phyloP scores from a whole-genome alignment of 1,284 basidiomycete genomes.

The Athelia psychrophila region DNA sequence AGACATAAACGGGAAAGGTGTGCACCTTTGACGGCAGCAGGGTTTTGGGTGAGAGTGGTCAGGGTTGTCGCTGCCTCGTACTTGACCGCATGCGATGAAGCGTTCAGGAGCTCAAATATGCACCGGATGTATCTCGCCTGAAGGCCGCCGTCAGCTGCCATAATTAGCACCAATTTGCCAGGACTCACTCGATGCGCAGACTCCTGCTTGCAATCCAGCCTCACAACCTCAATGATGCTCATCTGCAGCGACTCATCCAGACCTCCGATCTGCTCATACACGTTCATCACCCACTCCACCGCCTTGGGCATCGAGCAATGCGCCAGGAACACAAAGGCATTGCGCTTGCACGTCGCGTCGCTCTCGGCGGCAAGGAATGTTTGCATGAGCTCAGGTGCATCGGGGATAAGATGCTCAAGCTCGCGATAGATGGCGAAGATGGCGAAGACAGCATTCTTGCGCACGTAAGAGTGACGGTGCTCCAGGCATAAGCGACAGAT shows the following conservation, averaged over 20 bases:
- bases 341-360: constrained; percentile 96
- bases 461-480: constrained; percentile 97
- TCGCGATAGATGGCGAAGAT: constrained; percentile 93
- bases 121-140: constrained; percentile 90
- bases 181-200: constrained; percentile 71
- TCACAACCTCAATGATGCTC: constrained; percentile 93
- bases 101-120: constrained; percentile 94
- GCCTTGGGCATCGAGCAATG: constrained; percentile 89
- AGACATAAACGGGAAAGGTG: neutral
- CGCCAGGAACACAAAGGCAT: constrained; percentile 94
- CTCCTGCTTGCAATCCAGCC: constrained; percentile 88
- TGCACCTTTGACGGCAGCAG: constrained; percentile 91
- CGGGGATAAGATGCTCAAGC: constrained; percentile 94
- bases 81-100: constrained; percentile 92
- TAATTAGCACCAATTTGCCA: constrained; percentile 6
- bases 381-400: constrained; percentile 95
- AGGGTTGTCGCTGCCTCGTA: constrained; percentile 97
- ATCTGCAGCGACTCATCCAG: constrained; percentile 97
- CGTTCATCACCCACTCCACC: constrained; percentile 85
- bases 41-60: constrained; percentile 93
- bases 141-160: constrained; percentile 9
- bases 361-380: constrained; percentile 97
- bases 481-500: constrained; percentile 94
- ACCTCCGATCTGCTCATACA: constrained; percentile 81
- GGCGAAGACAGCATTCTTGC: constrained; percentile 98